Conservation (phyloP, 495 filamentous ascomycete species). For the Trichoderma erinaceum region DNA sequence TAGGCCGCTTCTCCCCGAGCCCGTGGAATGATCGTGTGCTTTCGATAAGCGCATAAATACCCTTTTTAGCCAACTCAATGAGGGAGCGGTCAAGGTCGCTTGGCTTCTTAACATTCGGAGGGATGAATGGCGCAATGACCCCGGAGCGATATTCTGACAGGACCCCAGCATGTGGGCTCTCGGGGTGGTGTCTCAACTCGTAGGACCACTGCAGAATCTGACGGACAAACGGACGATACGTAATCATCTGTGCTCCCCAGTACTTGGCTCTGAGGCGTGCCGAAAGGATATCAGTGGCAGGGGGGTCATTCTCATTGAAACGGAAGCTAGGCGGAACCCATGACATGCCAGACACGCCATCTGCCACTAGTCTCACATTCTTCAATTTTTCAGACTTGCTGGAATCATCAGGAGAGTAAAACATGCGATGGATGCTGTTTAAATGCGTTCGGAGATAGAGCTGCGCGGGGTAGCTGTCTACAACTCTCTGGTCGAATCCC, state of each 20-base stretch:
- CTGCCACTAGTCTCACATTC: slow-evolving; percentile 47
- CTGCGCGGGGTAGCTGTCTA: slow-evolving; percentile 80
- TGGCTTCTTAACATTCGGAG: slow-evolving; percentile 21
- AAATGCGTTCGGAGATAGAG: slow-evolving; percentile 78
- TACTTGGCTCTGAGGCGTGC: slow-evolving; percentile 90
- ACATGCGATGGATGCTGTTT: slow-evolving; percentile 72
- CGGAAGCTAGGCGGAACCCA: slow-evolving; percentile 39
- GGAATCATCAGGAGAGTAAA: slow-evolving; percentile 60
- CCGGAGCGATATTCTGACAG: slow-evolving; percentile 20
- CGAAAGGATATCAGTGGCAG: slow-evolving; percentile 67
- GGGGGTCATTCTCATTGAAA: slow-evolving; percentile 65
- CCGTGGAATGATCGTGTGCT: slow-evolving; percentile 86
- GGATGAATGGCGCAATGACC: slow-evolving; percentile 30
- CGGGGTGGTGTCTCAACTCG: slow-evolving; percentile 24
- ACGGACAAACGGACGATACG: slow-evolving; percentile 74
- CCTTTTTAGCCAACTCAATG: slow-evolving; percentile 46
- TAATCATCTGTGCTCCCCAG: slow-evolving; percentile 86
- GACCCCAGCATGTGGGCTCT: slow-evolving; percentile 14
- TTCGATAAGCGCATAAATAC: slow-evolving; percentile 68
- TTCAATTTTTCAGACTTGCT: slow-evolving; percentile 14
- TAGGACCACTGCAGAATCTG: slow-evolving; percentile 49
- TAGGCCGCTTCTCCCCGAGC: slow-evolving; percentile 54
- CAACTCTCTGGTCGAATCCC: slow-evolving; percentile 45
- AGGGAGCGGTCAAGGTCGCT: slow-evolving; percentile 43
- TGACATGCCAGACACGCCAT: slow-evolving; percentile 35